Conservation (phyloP, 1,284 basidiomycete species). For the Wallemia ichthyophaga region DNA sequence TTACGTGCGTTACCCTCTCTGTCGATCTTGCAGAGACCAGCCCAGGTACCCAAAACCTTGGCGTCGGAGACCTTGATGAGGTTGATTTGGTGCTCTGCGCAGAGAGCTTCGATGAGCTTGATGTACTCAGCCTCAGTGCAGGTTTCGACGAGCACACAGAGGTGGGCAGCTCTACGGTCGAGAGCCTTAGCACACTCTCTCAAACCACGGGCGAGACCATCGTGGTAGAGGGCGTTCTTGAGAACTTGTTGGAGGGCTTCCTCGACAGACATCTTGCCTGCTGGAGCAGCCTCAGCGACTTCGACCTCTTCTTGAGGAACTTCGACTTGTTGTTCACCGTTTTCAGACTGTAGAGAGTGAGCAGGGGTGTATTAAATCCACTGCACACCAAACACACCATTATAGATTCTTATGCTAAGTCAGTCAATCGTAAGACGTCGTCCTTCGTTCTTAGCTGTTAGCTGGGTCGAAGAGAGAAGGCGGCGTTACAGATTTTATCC, state of each 20-base stretch:
- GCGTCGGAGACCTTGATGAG: conserved; percentile 91
- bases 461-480: neutral
- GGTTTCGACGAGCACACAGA: conserved; percentile 95
- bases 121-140: conserved; percentile 98
- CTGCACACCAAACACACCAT: neutral
- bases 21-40: conserved; percentile 84
- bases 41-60: conserved; percentile 93
- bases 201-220: conserved; percentile 90
- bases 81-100: conserved; percentile 97
- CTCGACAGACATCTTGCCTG: conserved; percentile 86
- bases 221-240: conserved; percentile 88
- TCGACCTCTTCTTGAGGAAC: conserved; percentile 23
- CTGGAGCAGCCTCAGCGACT: conserved; percentile 58
- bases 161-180: conserved; percentile 93
- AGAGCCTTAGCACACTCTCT: conserved; percentile 94
- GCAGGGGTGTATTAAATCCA: neutral
- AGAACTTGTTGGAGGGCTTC: conserved; percentile 85
- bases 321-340: conserved; percentile 76
- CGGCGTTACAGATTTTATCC: neutral
- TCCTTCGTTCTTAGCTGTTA: neutral
- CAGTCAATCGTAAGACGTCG: neutral
- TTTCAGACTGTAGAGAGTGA: conserved; percentile 30
- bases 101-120: conserved; percentile 98
- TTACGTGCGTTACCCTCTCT: conserved; percentile 95
- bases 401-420: conserved; percentile 1